Evolutionary conservation across 768 basidiomycete species (phyloP).

Genomic region (Suillus decipiens): DNA sequence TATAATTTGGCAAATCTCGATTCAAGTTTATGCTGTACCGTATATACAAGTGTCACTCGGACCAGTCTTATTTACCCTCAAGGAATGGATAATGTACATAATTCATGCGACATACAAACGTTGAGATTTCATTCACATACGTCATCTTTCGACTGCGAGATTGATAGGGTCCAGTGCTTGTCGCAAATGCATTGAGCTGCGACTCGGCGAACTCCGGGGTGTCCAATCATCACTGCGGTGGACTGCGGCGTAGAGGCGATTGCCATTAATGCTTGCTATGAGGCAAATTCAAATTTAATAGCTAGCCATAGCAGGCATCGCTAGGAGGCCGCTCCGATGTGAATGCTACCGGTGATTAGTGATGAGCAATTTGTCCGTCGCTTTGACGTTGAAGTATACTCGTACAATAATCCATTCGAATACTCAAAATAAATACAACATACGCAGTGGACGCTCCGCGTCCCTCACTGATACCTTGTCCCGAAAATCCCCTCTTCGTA

Average conservation of each 20-base stretch:
- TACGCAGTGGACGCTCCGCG: neutral
- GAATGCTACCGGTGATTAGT: no score
- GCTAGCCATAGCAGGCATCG: no score
- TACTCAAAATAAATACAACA: neutral
- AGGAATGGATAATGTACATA: slow-evolving; percentile 33
- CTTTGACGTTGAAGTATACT: neutral
- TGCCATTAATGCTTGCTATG: no score
- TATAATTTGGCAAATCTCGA: slow-evolving; percentile 26
- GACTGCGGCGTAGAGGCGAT: no score
- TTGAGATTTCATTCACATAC: neutral
- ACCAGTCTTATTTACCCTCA: slow-evolving; percentile 22
- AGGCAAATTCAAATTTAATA: no score
- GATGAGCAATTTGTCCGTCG: no score
- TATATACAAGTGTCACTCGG: slow-evolving; percentile 23
- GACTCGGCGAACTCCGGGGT: neutral
- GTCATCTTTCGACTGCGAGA: no score
- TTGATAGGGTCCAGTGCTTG: neutral
- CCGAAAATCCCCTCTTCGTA: slow-evolving; percentile 51
- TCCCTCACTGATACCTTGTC: slow-evolving; percentile 22
- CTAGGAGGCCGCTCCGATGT: no score
- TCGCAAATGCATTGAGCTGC: neutral
- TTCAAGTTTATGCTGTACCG: slow-evolving; percentile 29
- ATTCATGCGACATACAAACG: slow-evolving; percentile 2
- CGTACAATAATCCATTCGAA: neutral
- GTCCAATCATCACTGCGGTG: neutral